Base-by-base conservation (phyloP, 441 rosid species). In the Cnidoscolus chayamansa region DNA sequence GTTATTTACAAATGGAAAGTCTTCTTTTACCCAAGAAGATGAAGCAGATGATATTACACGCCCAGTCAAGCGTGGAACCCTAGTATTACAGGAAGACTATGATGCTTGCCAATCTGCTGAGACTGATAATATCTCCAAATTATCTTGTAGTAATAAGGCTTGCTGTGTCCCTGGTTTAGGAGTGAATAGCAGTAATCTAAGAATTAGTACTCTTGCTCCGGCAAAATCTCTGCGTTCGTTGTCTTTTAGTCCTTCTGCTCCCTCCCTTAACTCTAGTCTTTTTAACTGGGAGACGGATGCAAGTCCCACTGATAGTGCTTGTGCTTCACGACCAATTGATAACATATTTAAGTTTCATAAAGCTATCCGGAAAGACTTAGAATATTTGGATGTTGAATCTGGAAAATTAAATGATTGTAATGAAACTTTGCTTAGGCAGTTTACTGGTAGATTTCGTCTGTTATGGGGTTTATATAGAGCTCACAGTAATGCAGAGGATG, bases 401-500 rank as follows among this genome's bases (percentile, higher is more conserved):
- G 89, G 88, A 32, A 90, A 86, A 74, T 85, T 90, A 43, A 81
- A 75, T 73, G 88, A 84, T 54, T 84, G 90, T 76, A 78, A 84
- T 78, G 91, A 84, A 75, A 70, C 80, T 71, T 81, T 83, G 74
- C 89, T 88, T 55, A 78, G 91, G 83, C 89, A 86, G 77, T 90
- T 90, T 70, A 81, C 84, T 65, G 96, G 96, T 63, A 87, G 96
- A 77, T 90, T 90, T 79, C 90, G 84, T 65, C 80, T 90, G 51
- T 80, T 90, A 73, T 84, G 88, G 91, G 93, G 88, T 73, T 83
- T 90, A 65, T 90, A 90, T 72, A 86, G 88, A 80, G 96, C 96
- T 68, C 96, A 90, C 64, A 90, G 96, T 73, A 90, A 90, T 78
- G 96, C 96, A 2, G 96, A 90, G 78, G 96, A 90, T 81, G 96